A percentile compares a stretch with the other conserved stretches of the same genome.
These are phyloP conservation scores for Penicillium paradoxum DNA, from an alignment of 495 filamentous ascomycete species.

Conservation along the genomic window DNA sequence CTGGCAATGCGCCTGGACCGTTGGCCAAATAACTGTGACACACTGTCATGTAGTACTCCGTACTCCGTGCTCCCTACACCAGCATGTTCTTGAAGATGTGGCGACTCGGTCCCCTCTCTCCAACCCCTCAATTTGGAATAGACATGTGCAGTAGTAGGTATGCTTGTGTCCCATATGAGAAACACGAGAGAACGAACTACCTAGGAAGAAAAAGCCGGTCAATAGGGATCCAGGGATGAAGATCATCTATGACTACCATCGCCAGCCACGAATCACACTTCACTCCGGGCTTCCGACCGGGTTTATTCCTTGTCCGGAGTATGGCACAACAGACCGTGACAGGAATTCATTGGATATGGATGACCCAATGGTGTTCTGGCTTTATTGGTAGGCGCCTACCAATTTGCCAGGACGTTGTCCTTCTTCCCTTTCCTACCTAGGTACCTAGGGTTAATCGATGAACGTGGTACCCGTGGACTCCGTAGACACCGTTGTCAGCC, in stretches of 20 bases:
- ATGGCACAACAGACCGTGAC: neutral
- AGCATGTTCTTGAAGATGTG: neutral
- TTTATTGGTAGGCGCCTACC: neutral
- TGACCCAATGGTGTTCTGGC: neutral
- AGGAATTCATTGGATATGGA: neutral
- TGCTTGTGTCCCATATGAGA: neutral
- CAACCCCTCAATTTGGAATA: neutral
- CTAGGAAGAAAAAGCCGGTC: neutral
- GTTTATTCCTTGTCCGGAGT: neutral
- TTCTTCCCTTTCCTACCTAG: neutral
- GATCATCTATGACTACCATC: neutral
- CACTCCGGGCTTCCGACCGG: slow-evolving; percentile 16
- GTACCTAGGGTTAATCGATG: no score
- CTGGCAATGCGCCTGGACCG: neutral
- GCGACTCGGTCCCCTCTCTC: neutral
- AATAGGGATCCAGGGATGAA: neutral
- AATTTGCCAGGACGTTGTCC: neutral
- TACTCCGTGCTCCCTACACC: no score
- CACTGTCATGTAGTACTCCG: neutral
- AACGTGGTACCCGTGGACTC: no score
- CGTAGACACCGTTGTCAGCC: no score
- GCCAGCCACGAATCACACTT: slow-evolving; percentile 12
- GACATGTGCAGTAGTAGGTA: no score
- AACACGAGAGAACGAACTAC: neutral
- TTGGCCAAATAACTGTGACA: neutral